These are phyloP conservation scores for Penicillium goetzii DNA, from an alignment of 495 filamentous ascomycete species.

Conservation along the genomic window DNA sequence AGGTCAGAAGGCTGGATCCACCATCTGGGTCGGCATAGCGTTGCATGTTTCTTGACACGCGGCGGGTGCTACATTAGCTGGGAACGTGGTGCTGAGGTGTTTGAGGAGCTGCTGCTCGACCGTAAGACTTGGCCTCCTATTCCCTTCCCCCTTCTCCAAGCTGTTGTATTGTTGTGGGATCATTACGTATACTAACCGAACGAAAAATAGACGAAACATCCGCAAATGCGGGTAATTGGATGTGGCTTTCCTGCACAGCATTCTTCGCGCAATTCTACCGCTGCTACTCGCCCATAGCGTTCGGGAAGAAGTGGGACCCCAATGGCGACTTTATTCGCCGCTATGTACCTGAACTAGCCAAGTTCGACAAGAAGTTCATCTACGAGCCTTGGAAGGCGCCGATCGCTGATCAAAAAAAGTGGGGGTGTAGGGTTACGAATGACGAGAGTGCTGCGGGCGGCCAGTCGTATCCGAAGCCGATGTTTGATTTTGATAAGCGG, in stretches of 20 bases:
- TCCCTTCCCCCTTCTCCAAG: background rate
- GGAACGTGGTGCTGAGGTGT: conserved; percentile 74
- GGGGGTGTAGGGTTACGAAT: conserved; percentile 58
- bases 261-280: conserved; percentile 69
- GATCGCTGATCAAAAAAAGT: conserved; percentile 60
- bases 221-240: conserved; percentile 73
- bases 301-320: conserved; percentile 69
- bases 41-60: conserved; percentile 73
- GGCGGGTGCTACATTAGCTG: conserved; percentile 74
- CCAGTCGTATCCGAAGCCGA: conserved; percentile 65
- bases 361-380: conserved; percentile 66
- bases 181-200: background rate
- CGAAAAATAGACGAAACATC: conserved; percentile 57
- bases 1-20: conserved; percentile 72
- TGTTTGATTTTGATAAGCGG: conserved; percentile 69
- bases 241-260: conserved; percentile 74
- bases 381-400: conserved; percentile 76
- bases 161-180: no score
- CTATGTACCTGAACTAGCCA: conserved; percentile 64
- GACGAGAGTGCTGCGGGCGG: conserved; percentile 47
- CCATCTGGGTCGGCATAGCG: conserved; percentile 70
- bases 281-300: conserved; percentile 67
- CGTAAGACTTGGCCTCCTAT: conserved; percentile 43
- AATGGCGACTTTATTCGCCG: conserved; percentile 60
- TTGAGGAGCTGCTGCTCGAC: conserved; percentile 72